Evolutionary conservation across 73 alveolate genomes (phyloP).

Genomic region (Paramecium biaurelia): DNA sequence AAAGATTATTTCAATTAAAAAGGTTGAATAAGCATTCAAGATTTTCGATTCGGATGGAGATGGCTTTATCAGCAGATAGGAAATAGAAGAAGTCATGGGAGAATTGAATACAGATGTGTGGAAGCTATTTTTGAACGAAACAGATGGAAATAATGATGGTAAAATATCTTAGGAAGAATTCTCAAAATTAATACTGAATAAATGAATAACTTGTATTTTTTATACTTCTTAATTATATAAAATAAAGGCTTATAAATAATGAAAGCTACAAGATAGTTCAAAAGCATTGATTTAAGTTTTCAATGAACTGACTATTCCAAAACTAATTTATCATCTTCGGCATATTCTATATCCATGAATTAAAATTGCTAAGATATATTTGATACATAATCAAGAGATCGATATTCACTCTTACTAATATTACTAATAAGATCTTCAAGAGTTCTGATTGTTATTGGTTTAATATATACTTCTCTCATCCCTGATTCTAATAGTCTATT

Average conservation of each 20-base stretch:
- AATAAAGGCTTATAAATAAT: not conserved
- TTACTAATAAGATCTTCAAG: not conserved
- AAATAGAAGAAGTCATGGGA: conserved; percentile 59
- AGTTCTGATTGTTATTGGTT: not conserved
- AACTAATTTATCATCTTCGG: not conserved
- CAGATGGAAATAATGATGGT: conserved; percentile 62
- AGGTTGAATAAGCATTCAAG: conserved; percentile 65
- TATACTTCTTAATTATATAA: not conserved
- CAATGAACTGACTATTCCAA: not conserved
- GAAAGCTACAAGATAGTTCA: not conserved
- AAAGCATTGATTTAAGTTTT: not conserved
- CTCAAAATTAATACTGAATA: not conserved
- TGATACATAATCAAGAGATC: not conserved
- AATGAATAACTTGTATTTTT: not conserved
- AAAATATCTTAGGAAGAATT: conserved; percentile 59
- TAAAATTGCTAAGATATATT: not conserved
- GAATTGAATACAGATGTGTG: conserved; percentile 54
- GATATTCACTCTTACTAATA: not conserved
- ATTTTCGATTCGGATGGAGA: conserved; percentile 67
- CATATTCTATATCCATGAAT: conserved; percentile 6
- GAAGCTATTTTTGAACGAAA: conserved; percentile 34
- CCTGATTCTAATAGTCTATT: not conserved
- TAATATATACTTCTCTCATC: conserved; percentile 40
- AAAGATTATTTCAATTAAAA: conserved; percentile 47
- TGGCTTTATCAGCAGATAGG: conserved; percentile 57